Percentiles rank a stretch among this genome's conserved stretches.
These are phyloP conservation scores for Trichophyton rubrum DNA, from an alignment of 2,329 filamentous ascomycete species.

Conservation along the genomic window DNA sequence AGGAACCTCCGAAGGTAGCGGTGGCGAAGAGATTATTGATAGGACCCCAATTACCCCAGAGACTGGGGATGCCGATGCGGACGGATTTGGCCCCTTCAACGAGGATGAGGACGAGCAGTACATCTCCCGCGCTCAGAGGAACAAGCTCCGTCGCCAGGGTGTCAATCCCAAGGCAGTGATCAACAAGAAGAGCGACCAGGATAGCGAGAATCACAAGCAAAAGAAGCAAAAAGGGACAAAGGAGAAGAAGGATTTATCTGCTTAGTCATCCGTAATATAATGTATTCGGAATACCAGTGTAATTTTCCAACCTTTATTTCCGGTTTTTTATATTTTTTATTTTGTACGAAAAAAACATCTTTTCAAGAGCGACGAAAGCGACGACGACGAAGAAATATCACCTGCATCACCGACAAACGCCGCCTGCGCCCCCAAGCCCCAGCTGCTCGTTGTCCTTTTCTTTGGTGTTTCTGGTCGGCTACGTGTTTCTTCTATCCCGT, in stretches of 20 bases:
- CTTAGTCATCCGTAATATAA: constrained; percentile 1
- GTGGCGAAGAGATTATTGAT: constrained; percentile 46
- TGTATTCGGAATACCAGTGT: constrained; percentile 3
- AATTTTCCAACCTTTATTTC: not conserved
- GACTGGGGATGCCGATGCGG: constrained; percentile 29
- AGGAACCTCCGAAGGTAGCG: constrained; percentile 27
- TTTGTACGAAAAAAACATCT: not conserved
- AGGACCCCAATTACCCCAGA: constrained; percentile 52
- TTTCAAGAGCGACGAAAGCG: not conserved
- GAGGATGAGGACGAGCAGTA: constrained; percentile 60
- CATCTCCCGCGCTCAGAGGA: constrained; percentile 61
- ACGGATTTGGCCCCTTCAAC: constrained; percentile 58
- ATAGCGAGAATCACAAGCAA: constrained; percentile 13
- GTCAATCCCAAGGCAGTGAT: constrained; percentile 53
- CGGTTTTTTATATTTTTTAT: not conserved
- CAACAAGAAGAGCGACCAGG: constrained; percentile 7
- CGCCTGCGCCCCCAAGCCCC: too few relatives aligned
- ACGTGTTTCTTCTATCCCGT: not conserved
- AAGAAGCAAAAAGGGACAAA: constrained; percentile 3
- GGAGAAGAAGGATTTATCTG: not conserved
- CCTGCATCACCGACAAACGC: too few relatives aligned
- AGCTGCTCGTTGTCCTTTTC: not conserved
- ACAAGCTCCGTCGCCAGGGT: constrained; percentile 60
- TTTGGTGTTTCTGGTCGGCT: not conserved
- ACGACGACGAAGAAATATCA: not conserved